phyloP scores from a whole-genome alignment of 129 eudicot species.

The Ambrosia artemisiifolia region DNA sequence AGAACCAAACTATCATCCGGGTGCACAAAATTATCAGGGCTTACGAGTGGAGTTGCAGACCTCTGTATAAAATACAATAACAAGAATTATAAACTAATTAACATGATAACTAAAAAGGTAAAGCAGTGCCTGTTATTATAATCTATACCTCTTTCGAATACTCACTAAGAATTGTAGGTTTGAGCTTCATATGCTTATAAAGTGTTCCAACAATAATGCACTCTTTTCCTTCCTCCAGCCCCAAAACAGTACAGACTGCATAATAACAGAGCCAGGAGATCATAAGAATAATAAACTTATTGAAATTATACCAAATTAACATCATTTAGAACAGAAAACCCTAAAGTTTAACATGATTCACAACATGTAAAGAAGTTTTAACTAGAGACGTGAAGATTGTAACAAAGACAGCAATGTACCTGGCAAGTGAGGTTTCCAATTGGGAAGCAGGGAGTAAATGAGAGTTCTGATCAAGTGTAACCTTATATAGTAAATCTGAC shows the following conservation, averaged over 20 bases:
- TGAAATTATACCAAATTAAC: background rate
- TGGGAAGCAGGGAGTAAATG: slow-evolving; percentile 78
- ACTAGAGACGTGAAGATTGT: background rate
- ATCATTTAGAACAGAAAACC: background rate
- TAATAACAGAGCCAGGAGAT: slow-evolving; percentile 1
- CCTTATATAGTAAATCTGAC: slow-evolving; percentile 82
- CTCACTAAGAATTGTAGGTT: slow-evolving; percentile 83
- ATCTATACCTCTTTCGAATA: slow-evolving; percentile 82
- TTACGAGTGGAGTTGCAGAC: slow-evolving; percentile 64
- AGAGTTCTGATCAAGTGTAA: slow-evolving; percentile 79
- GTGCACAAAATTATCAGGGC: slow-evolving; percentile 74
- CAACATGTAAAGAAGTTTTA: background rate
- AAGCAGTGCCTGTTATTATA: slow-evolving; percentile 1
- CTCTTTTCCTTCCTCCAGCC: slow-evolving; percentile 75
- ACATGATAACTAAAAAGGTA: slow-evolving; percentile 1
- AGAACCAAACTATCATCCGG: slow-evolving; percentile 76
- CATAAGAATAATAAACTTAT: slow-evolving; percentile 3
- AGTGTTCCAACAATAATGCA: slow-evolving; percentile 94
- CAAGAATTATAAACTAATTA: slow-evolving; percentile 1
- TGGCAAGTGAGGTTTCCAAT: slow-evolving; percentile 89
- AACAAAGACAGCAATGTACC: slow-evolving; percentile 33
- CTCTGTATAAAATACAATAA: slow-evolving; percentile 42
- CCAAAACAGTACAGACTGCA: slow-evolving; percentile 84
- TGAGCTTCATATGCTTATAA: slow-evolving; percentile 93
- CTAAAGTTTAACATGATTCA: background rate